Conservation (phyloP, 176 grass and related monocot species). For the Dactylis glomerata region DNA sequence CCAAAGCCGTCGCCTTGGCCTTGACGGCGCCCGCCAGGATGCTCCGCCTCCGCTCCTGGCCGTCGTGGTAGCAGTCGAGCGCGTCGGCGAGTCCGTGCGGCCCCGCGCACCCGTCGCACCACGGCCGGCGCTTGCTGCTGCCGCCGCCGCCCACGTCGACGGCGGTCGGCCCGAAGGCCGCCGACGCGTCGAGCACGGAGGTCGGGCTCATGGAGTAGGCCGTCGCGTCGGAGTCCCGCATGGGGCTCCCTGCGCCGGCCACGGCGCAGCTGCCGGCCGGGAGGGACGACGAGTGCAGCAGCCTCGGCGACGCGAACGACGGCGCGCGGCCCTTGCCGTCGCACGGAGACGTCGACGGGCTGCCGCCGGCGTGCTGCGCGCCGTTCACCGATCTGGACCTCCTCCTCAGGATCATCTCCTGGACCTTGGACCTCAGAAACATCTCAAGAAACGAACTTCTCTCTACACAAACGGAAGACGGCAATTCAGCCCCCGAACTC, state of each 20-base stretch:
- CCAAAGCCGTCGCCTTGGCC: background rate
- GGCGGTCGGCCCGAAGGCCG: background rate
- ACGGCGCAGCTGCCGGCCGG: conserved; percentile 9
- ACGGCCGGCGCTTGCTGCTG: conserved; percentile 17
- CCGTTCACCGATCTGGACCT: conserved; percentile 39
- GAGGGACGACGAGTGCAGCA: conserved; percentile 43
- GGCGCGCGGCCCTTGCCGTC: conserved; percentile 1
- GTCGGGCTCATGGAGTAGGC: conserved; percentile 54
- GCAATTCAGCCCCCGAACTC: too few species aligned
- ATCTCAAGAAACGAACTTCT: conserved; percentile 18
- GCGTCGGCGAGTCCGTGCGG: conserved; percentile 50
- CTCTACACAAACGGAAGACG: too few species aligned
- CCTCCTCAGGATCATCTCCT: conserved; percentile 56
- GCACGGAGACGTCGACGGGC: background rate
- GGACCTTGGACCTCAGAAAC: conserved; percentile 57
- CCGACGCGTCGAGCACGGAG: conserved; percentile 43
- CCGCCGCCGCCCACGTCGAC: background rate
- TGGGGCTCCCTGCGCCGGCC: background rate
- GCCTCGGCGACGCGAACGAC: conserved; percentile 30
- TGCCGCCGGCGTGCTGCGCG: conserved; percentile 11
- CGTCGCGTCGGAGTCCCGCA: background rate
- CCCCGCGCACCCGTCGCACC: conserved; percentile 25
- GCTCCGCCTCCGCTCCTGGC: background rate
- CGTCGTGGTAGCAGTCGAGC: conserved; percentile 38
- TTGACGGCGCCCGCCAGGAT: conserved; percentile 18